Evolutionary conservation across 371 early-diverging fungal genomes (phyloP), one percentile per base, ranked within the genome.

Genomic region (Apophysomyces sp.): DNA sequence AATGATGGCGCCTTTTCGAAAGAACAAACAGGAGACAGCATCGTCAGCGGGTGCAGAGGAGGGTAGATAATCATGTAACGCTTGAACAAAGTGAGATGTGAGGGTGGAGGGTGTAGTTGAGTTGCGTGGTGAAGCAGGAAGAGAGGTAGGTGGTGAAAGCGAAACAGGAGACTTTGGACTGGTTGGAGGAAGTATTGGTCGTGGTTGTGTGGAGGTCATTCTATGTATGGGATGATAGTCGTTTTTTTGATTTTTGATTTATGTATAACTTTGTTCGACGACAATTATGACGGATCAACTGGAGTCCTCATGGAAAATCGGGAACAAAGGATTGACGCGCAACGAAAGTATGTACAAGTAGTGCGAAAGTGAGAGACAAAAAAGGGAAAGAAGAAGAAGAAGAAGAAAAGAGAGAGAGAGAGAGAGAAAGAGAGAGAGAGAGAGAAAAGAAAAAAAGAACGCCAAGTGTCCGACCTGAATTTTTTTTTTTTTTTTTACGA

Each of bases 1-100:
- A 39, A 82, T 82, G 67, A 80, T 82, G 28, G 78, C 67, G 5
- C 82, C 82, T 39, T 76, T 74, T 30, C 69, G 69, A 26, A 81
- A 81, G 52, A 73, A 76, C 16, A 81, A 40, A 32, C 78, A 81
- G 6, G 71, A 69, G 2, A 68, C 77, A 3, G 72, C 59, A 16
- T 78, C 73, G 27, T 77, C 74, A 27, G 72, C 65, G 16, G 72
- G 70, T 27, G 72, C 62, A 55, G 74, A 69, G 26, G 73, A 65
- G 27, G 81, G 78, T 11, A 78, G 44, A 60, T 76, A 81, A 52
- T 78, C 77, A 44, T 81, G 81, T 16, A 81, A 65, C 13, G 81
- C 81, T 44, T 76, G 81, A 18, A 81, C 81, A 62, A 80, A 80
- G 60, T 80, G 80, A 4, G 77, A 73, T 8, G 63, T 68, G 11